These are phyloP conservation scores for Emiliania huxleyi DNA, from an alignment of 78 protist species.

Conservation along the genomic window DNA sequence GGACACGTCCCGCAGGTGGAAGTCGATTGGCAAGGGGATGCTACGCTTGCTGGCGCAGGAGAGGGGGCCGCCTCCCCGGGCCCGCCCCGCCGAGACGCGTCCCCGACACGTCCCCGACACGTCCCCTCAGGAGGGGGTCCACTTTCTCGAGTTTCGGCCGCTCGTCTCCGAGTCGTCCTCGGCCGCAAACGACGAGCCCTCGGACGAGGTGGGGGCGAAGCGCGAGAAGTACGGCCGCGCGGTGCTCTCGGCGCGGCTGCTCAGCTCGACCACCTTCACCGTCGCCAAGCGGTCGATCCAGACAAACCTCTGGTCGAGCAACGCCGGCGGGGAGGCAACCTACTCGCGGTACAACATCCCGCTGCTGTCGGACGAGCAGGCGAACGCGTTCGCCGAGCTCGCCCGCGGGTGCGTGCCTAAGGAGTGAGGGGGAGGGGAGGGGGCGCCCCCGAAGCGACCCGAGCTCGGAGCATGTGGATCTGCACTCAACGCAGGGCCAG, in stretches of 20 bases:
- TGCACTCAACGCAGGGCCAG: too few relatives aligned
- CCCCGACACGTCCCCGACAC: too few relatives aligned
- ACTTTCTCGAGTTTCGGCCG: not conserved
- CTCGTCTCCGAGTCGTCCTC: not conserved
- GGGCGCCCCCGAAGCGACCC: too few relatives aligned
- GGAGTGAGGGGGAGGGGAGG: too few relatives aligned
- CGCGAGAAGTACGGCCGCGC: not conserved
- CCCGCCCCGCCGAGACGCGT: too few relatives aligned
- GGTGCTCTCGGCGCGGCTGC: not conserved
- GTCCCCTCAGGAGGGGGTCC: not conserved
- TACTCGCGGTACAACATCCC: not conserved
- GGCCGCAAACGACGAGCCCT: not conserved
- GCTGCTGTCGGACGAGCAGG: not conserved
- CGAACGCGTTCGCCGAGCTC: not conserved
- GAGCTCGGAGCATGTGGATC: too few relatives aligned
- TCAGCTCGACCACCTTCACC: not conserved
- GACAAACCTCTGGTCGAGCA: not conserved
- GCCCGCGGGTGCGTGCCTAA: not conserved
- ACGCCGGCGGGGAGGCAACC: not conserved
- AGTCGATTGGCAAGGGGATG: not conserved
- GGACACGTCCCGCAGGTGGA: too few relatives aligned
- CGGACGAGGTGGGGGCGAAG: not conserved
- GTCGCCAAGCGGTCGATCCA: not conserved
- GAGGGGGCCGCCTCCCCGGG: too few relatives aligned
- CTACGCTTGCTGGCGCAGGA: not conserved